A percentile compares a stretch with the other conserved stretches of the same genome.
phyloP scores from a whole-genome alignment of 2,329 filamentous ascomycete genomes.

The Colletotrichum sp. region DNA sequence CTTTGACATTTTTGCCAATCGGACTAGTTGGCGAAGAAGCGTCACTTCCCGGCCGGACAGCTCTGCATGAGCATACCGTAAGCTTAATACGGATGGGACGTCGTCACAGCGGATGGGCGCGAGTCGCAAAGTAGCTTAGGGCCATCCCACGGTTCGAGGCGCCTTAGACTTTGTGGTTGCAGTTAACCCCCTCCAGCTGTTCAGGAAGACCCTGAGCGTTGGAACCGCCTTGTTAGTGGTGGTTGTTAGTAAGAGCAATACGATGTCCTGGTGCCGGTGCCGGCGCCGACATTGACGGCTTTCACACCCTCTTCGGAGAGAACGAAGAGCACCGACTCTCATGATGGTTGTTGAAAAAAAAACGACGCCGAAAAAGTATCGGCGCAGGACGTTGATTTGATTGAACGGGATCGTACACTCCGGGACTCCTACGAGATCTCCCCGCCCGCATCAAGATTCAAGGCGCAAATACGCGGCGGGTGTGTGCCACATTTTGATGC shows the following conservation, averaged over 20 bases:
- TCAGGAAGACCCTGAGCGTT: not conserved
- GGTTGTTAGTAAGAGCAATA: not conserved
- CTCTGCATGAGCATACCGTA: not conserved
- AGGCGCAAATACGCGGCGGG: not conserved
- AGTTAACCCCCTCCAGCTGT: not conserved
- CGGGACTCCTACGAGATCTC: not conserved
- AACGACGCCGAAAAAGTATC: not conserved
- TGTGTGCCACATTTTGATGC: not conserved
- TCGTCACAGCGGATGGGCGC: not conserved
- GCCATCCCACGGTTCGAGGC: not conserved
- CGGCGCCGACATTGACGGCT: not conserved
- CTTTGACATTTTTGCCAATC: not conserved
- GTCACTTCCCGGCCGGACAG: not conserved
- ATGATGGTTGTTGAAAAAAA: not conserved
- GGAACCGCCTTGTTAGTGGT: not conserved
- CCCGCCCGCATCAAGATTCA: not conserved
- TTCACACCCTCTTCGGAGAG: conserved; percentile 9
- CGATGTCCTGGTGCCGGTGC: not conserved
- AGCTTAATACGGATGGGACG: not conserved
- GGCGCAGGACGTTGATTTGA: not conserved
- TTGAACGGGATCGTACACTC: not conserved
- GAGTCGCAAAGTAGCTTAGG: not conserved
- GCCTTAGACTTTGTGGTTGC: not conserved
- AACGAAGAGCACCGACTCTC: not conserved
- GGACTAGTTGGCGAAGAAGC: not conserved